phyloP scores from a whole-genome alignment of 805 yeast species.

The Schizosaccharomyces japonicus region DNA sequence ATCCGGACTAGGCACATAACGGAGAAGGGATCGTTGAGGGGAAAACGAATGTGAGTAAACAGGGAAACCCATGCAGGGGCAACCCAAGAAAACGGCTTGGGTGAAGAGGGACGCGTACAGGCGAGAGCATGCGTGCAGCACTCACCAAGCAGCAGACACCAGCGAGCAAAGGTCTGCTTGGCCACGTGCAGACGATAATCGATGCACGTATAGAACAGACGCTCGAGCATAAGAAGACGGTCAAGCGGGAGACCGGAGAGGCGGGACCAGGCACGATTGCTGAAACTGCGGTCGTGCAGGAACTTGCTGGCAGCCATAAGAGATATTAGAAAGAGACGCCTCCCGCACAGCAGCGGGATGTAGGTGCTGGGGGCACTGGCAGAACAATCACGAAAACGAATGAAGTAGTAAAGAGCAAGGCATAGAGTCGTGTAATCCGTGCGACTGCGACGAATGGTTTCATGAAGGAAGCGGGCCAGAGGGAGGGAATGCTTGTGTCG shows the following conservation, averaged over 20 bases:
- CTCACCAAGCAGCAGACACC: background rate
- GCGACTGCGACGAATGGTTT: slow-evolving; percentile 25
- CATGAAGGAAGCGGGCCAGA: slow-evolving; percentile 18
- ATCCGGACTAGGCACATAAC: background rate
- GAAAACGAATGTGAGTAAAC: background rate
- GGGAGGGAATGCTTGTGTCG: slow-evolving; percentile 11
- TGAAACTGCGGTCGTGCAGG: slow-evolving; percentile 46
- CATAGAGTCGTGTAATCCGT: slow-evolving; percentile 40
- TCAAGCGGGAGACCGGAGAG: slow-evolving; percentile 36
- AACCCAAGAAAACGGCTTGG: background rate
- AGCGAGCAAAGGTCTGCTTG: background rate
- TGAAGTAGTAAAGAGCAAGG: slow-evolving; percentile 41
- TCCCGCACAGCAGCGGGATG: slow-evolving; percentile 23
- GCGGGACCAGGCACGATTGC: slow-evolving; percentile 48
- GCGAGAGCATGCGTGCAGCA: background rate
- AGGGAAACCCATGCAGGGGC: background rate
- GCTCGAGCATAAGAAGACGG: background rate
- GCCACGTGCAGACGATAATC: slow-evolving; percentile 1
- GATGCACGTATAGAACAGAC: background rate
- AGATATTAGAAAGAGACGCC: slow-evolving; percentile 42
- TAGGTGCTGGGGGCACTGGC: slow-evolving; percentile 4
- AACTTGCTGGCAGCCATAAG: slow-evolving; percentile 52
- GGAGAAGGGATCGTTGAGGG: background rate
- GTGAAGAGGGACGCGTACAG: background rate
- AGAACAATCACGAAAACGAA: slow-evolving; percentile 19